These are phyloP conservation scores for Moelleriella libera DNA, from an alignment of 2,329 filamentous ascomycete species.

Conservation along the genomic window DNA sequence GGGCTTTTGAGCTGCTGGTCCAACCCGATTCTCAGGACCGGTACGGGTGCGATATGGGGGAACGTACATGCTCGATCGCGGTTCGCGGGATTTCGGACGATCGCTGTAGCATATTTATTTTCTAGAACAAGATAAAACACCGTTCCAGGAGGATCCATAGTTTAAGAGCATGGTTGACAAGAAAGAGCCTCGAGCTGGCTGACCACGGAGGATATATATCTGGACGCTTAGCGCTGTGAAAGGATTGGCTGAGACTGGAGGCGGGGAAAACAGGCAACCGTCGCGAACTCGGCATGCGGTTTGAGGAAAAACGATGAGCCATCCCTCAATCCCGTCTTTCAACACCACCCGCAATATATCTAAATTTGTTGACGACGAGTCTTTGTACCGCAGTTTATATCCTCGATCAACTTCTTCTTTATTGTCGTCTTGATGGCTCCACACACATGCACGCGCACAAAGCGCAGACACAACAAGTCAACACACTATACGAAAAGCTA, in stretches of 20 bases:
- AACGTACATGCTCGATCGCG: background rate
- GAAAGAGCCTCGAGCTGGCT: background rate
- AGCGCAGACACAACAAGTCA: background rate
- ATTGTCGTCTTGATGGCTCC: background rate
- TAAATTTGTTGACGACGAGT: background rate
- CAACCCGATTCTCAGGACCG: background rate
- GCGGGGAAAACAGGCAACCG: background rate
- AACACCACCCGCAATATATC: background rate
- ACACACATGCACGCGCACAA: background rate
- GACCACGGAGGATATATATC: background rate
- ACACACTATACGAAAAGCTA: too few species aligned
- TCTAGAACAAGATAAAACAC: background rate
- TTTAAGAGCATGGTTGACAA: background rate
- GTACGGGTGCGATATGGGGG: background rate
- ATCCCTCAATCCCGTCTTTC: too few species aligned
- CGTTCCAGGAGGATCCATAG: background rate
- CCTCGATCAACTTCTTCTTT: background rate
- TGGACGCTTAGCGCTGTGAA: background rate
- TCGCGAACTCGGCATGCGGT: background rate
- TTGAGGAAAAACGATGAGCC: background rate
- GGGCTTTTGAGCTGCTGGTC: background rate
- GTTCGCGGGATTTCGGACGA: background rate
- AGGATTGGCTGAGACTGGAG: background rate
- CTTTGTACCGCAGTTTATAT: background rate
- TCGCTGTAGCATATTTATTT: background rate